Conservation (phyloP, 2,329 filamentous ascomycete genomes). For the Fusarium tupiense region DNA sequence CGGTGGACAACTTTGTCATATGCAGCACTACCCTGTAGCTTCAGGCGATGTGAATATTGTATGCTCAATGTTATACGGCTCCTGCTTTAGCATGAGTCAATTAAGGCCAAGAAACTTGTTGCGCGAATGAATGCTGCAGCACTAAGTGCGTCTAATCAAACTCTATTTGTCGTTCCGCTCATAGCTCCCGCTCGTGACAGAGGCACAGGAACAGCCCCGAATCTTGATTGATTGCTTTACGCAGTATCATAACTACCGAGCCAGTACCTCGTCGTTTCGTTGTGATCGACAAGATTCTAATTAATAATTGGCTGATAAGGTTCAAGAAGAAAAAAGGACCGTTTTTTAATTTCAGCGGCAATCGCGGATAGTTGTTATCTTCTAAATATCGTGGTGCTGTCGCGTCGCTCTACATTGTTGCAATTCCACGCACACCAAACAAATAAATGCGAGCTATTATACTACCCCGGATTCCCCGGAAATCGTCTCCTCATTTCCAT, state of each 20-base stretch:
- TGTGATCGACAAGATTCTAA: background rate
- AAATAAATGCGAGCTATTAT: background rate
- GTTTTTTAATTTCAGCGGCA: background rate
- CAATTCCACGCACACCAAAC: background rate
- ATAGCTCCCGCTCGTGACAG: background rate
- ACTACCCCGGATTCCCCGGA: constrained; percentile 1
- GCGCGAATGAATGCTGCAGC: background rate
- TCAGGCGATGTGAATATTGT: background rate
- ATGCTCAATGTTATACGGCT: background rate
- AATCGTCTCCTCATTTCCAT: background rate
- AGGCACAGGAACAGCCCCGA: no score
- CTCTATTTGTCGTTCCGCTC: background rate
- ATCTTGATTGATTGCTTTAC: background rate
- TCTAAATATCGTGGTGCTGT: no score
- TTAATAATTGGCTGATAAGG: background rate
- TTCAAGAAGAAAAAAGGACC: background rate
- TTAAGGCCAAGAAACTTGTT: background rate
- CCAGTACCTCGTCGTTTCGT: no score
- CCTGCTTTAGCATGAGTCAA: background rate
- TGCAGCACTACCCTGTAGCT: background rate
- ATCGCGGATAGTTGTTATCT: no score
- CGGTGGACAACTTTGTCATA: background rate
- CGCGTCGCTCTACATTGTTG: background rate
- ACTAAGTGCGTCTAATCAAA: background rate
- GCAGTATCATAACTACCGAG: background rate